A percentile compares a stretch with the other conserved stretches of the same genome.
phyloP scores from a whole-genome alignment of 1,284 basidiomycete genomes.

The Sporisorium graminicola region DNA sequence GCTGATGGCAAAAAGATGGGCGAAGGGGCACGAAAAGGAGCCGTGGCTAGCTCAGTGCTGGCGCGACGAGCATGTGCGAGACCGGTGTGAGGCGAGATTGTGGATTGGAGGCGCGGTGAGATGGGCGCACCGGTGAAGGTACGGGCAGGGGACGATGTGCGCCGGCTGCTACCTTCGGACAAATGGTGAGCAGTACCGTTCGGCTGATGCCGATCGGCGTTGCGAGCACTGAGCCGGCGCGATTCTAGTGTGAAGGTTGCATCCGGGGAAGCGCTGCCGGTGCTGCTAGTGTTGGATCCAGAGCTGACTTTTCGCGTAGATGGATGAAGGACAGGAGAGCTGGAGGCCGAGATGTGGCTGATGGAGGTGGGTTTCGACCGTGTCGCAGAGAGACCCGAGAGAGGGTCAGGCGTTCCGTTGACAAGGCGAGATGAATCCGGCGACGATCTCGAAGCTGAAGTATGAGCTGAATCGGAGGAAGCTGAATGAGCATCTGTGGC shows the following conservation, averaged over 20 bases:
- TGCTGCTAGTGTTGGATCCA: conserved; percentile 31
- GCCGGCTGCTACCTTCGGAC: conserved; percentile 23
- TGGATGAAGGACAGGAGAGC: conserved; percentile 18
- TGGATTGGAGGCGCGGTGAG: conserved; percentile 57
- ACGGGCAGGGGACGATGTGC: conserved; percentile 52
- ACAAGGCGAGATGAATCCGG: conserved; percentile 26
- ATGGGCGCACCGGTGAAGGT: conserved; percentile 41
- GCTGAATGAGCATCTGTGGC: conserved; percentile 11
- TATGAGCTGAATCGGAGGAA: conserved; percentile 10
- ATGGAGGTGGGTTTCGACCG: conserved; percentile 19
- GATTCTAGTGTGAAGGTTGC: conserved; percentile 26
- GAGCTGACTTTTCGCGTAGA: conserved; percentile 39
- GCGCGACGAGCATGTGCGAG: conserved; percentile 35
- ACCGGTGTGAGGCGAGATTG: conserved; percentile 38
- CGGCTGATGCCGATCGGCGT: conserved; percentile 23
- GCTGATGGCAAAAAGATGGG: conserved; percentile 42
- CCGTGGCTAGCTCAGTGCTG: conserved; percentile 28
- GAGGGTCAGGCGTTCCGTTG: conserved; percentile 26
- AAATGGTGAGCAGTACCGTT: conserved; percentile 26
- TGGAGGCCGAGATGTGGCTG: conserved; percentile 16
- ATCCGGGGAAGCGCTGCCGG: conserved; percentile 39
- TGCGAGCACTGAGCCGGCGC: conserved; percentile 25
- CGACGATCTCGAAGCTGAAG: conserved; percentile 11
- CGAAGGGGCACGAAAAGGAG: conserved; percentile 40
- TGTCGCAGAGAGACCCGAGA: conserved; percentile 8